These are phyloP conservation scores for Cytospora schulzeri DNA, from an alignment of 2,329 filamentous ascomycete species.

Conservation along the genomic window DNA sequence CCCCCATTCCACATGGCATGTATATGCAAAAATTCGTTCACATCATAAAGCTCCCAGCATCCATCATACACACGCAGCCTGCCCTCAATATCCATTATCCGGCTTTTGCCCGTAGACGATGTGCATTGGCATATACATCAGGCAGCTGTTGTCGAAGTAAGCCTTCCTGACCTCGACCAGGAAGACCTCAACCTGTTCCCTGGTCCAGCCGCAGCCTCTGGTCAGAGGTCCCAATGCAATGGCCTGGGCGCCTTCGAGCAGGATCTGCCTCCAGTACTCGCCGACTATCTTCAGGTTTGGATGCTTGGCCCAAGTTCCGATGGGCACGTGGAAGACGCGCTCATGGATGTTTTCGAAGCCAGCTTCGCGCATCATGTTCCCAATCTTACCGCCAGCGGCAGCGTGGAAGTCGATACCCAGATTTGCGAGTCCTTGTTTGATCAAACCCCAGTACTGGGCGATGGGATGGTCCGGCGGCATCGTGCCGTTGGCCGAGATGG, in stretches of 20 bases:
- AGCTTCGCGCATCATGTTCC: constrained; percentile 40
- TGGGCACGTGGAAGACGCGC: constrained; percentile 47
- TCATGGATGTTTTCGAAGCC: constrained; percentile 50
- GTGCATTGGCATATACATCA: constrained; percentile 59
- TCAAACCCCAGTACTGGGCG: constrained; percentile 35
- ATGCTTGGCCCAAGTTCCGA: constrained; percentile 49
- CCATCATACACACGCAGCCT: background rate
- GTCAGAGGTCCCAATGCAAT: constrained; percentile 45
- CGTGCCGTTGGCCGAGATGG: constrained; percentile 48
- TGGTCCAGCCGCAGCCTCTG: constrained; percentile 40
- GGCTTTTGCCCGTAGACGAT: constrained; percentile 59
- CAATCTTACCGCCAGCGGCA: constrained; percentile 36
- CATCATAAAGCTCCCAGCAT: constrained; percentile 1
- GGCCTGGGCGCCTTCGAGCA: constrained; percentile 45
- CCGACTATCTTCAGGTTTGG: constrained; percentile 46
- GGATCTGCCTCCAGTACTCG: constrained; percentile 46
- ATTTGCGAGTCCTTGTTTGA: constrained; percentile 35
- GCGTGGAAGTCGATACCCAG: constrained; percentile 45
- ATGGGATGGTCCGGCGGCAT: constrained; percentile 46
- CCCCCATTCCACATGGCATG: background rate
- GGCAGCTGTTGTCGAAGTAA: constrained; percentile 38
- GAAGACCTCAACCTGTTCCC: constrained; percentile 41
- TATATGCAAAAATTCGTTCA: constrained; percentile 3
- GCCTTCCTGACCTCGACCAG: constrained; percentile 39
- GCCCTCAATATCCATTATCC: constrained; percentile 13